These are phyloP conservation scores for Leccinum disarticulatum DNA, from an alignment of 768 basidiomycete genomes.

Conservation along the genomic window DNA sequence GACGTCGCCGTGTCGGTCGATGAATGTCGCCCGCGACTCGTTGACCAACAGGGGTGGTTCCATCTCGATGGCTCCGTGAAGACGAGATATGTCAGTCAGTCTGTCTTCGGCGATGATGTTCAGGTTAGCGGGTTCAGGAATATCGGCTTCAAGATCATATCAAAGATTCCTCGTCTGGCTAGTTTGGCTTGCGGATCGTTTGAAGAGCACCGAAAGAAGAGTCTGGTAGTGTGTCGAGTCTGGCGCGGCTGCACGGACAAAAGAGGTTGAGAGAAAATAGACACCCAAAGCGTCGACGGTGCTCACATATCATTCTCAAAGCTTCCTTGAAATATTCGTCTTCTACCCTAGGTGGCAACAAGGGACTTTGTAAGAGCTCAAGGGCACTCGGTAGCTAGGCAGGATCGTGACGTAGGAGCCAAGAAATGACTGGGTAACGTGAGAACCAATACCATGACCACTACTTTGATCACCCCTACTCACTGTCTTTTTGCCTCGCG, in stretches of 20 bases:
- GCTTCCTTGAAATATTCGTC: conserved; percentile 84
- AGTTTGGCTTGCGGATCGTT: conserved; percentile 53
- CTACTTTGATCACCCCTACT: conserved; percentile 25
- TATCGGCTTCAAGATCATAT: conserved; percentile 70
- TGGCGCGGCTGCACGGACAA: conserved; percentile 54
- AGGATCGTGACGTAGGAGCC: conserved; percentile 81
- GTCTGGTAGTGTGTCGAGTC: conserved; percentile 81
- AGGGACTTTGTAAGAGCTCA: no score
- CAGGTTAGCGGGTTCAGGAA: conserved; percentile 68
- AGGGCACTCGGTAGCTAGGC: conserved; percentile 72
- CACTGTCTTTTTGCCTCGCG: conserved; percentile 67
- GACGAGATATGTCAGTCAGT: conserved; percentile 72
- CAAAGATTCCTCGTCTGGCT: conserved; percentile 64
- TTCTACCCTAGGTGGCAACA: no score
- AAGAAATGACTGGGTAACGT: conserved; percentile 62
- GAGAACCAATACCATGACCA: background rate
- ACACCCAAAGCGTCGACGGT: background rate
- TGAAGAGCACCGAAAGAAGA: conserved; percentile 77
- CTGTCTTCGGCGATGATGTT: conserved; percentile 77
- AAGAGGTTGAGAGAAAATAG: background rate
- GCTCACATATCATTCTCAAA: conserved; percentile 69
- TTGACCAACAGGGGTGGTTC: conserved; percentile 81
- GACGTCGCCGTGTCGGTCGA: conserved; percentile 79
- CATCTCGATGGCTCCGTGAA: conserved; percentile 88
- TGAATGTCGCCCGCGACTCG: conserved; percentile 63